Evolutionary conservation across 129 eudicot genomes (phyloP), one percentile per base, ranked within the genome.

Genomic region (Smallanthus sonchifolius): DNA sequence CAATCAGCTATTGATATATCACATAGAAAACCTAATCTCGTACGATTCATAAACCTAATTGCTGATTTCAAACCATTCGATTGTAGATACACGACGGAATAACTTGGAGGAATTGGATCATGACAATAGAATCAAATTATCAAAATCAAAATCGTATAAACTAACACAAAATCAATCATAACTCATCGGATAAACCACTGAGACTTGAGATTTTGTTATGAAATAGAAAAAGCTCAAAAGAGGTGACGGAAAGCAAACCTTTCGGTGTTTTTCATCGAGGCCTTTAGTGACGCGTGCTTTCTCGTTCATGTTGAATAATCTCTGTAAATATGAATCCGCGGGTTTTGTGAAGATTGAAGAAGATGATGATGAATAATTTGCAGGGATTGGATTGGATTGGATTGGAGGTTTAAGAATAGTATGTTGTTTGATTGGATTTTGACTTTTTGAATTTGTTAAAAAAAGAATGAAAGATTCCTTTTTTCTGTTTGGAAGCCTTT

Each of bases 181-280:
- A 28, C 1, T 9, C 32, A 72, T 65, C 35, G 10, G 36, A 62
- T 16, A 39, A 63, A 63, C 10, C 30, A 64, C 24, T 54, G 43
- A 55, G 32, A 76, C 1, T 37, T 76, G 3, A 11, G n/a, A 77
- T 3, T 57, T 36, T 35, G 40, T 75, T 38, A 67, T 24, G 69
- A 43, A 73, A 59, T 16, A 60, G 67, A 37, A 17, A 54, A 19
- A 6, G 2, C 6, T 7, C n/a, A 35, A 9, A 70, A 19, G 20
- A 19, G 40, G 4, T 30, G 39, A 32, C 5, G 11, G 40, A 77
- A 77, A 73, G 3, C 47, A 4, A 64, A 88, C 95, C 95, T 81
- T 86, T 67, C 81, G 45, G 74, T 88, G 95, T 73, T 82, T 88
- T 44, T 86, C 85, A 72, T 83, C 71, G 55, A 88, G 90, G 81